Evolutionary conservation across 768 basidiomycete species (phyloP).

Genomic region (Agrocybe pediades): DNA sequence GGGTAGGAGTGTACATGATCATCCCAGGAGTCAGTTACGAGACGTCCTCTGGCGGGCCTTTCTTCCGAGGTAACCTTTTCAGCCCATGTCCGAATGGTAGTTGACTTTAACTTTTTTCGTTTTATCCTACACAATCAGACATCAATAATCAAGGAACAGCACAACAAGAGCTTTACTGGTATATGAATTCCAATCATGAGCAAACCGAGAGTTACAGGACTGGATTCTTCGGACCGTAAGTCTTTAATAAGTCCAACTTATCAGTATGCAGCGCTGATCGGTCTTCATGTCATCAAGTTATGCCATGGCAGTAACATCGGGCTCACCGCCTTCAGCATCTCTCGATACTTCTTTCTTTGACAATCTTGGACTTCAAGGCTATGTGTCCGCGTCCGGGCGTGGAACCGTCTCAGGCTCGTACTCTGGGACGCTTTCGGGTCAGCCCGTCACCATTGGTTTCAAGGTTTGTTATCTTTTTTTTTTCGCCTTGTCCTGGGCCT

Average conservation of each 20-base stretch:
- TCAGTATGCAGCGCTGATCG: background rate
- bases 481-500: background rate
- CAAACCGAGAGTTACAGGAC: slow-evolving; percentile 46
- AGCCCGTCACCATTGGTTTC: slow-evolving; percentile 42
- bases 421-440: slow-evolving; percentile 42
- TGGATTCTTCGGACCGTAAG: slow-evolving; percentile 49
- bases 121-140: slow-evolving; percentile 25
- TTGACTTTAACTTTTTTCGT: background rate
- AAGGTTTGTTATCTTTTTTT: slow-evolving; percentile 26
- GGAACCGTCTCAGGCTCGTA: slow-evolving; percentile 45
- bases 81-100: background rate
- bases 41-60: slow-evolving; percentile 48
- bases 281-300: slow-evolving; percentile 26
- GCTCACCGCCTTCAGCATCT: slow-evolving; percentile 41
- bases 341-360: slow-evolving; percentile 47
- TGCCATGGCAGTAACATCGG: slow-evolving; percentile 43
- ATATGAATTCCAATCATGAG: slow-evolving; percentile 50
- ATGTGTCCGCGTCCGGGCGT: slow-evolving; percentile 43
- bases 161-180: slow-evolving; percentile 51
- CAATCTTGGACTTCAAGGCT: slow-evolving; percentile 42
- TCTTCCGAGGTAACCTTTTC: slow-evolving; percentile 49
- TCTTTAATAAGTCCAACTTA: background rate
- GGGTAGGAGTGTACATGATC: slow-evolving; percentile 47
- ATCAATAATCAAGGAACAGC: slow-evolving; percentile 49
- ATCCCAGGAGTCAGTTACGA: slow-evolving; percentile 48